Evolutionary conservation across 805 yeast species (phyloP).

Genomic region (Cyberlindnera suaveolens): DNA sequence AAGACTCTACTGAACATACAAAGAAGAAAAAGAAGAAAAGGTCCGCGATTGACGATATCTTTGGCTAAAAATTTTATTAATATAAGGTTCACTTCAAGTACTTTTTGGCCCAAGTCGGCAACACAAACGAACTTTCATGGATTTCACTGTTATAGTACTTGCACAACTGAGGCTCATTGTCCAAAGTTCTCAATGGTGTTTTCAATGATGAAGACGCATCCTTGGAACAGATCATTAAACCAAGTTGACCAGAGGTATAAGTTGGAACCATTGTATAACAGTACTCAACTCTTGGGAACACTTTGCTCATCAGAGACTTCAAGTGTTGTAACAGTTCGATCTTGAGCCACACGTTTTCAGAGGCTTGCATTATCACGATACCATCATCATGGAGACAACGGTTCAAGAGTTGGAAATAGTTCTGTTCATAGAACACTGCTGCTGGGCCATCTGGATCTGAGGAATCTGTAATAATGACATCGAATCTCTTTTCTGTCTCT

Average conservation of each 20-base stretch:
- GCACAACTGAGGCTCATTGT: slow-evolving; percentile 43
- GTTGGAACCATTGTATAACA: slow-evolving; percentile 82
- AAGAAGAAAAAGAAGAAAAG: slow-evolving; percentile 41
- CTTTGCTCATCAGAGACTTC: slow-evolving; percentile 41
- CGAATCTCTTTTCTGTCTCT: slow-evolving; percentile 45
- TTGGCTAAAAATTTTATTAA: slow-evolving; percentile 37
- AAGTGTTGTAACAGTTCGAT: slow-evolving; percentile 44
- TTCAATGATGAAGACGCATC: slow-evolving; percentile 39
- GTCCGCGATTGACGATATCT: slow-evolving; percentile 69
- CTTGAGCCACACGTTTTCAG: slow-evolving; percentile 73
- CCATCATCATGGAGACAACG: slow-evolving; percentile 58
- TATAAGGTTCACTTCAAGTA: not conserved
- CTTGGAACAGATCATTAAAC: slow-evolving; percentile 67
- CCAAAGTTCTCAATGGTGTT: slow-evolving; percentile 45
- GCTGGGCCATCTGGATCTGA: slow-evolving; percentile 98
- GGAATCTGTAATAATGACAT: slow-evolving; percentile 85
- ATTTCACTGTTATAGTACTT: slow-evolving; percentile 61
- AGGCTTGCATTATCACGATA: slow-evolving; percentile 68
- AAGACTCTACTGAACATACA: slow-evolving; percentile 6
- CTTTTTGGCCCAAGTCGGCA: slow-evolving; percentile 73
- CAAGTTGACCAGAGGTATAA: slow-evolving; percentile 85
- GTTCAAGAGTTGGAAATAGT: slow-evolving; percentile 62
- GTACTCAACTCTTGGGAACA: slow-evolving; percentile 57
- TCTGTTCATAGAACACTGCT: slow-evolving; percentile 74
- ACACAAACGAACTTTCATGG: slow-evolving; percentile 66